Conservation (phyloP, 1,284 basidiomycete species). For the Ceratobasidium sp. region DNA sequence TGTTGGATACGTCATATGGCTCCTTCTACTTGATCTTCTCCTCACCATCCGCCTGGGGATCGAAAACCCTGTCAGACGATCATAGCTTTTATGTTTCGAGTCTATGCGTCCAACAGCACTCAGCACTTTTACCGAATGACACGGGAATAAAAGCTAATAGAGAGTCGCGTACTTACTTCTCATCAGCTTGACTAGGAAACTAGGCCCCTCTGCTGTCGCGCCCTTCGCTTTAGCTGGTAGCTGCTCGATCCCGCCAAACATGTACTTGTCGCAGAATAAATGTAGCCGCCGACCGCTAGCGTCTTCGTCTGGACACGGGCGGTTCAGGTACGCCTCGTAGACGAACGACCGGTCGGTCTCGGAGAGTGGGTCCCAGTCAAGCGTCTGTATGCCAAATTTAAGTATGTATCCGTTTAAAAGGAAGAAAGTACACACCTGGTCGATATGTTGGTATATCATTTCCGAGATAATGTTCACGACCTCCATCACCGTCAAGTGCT, state of each 20-base stretch:
- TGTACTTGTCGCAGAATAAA: slow-evolving; percentile 37
- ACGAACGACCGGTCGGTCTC: slow-evolving; percentile 30
- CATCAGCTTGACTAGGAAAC: slow-evolving; percentile 35
- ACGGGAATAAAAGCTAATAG: not conserved
- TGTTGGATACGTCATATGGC: not conserved
- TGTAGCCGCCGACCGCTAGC: slow-evolving; percentile 22
- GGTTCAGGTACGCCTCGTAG: slow-evolving; percentile 34
- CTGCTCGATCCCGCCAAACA: slow-evolving; percentile 41
- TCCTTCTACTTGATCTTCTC: not conserved
- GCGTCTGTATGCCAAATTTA: not conserved
- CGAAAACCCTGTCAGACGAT: not conserved
- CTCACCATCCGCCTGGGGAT: not conserved
- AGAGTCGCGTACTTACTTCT: not conserved
- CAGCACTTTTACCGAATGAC: no score
- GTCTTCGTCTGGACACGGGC: slow-evolving; percentile 40
- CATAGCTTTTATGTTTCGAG: not conserved
- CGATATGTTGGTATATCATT: slow-evolving; percentile 33
- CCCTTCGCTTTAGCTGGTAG: slow-evolving; percentile 31
- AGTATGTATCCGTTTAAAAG: not conserved
- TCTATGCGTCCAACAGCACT: not conserved
- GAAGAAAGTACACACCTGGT: slow-evolving; percentile 24
- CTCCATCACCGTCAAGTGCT: slow-evolving; percentile 31
- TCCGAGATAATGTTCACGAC: slow-evolving; percentile 31
- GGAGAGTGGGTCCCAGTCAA: slow-evolving; percentile 37
- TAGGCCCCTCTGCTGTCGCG: slow-evolving; percentile 26